Percentiles rank a stretch among this genome's conserved stretches.
phyloP scores from a whole-genome alignment of 2,329 filamentous ascomycete genomes.

The Aspergillus glaucus region DNA sequence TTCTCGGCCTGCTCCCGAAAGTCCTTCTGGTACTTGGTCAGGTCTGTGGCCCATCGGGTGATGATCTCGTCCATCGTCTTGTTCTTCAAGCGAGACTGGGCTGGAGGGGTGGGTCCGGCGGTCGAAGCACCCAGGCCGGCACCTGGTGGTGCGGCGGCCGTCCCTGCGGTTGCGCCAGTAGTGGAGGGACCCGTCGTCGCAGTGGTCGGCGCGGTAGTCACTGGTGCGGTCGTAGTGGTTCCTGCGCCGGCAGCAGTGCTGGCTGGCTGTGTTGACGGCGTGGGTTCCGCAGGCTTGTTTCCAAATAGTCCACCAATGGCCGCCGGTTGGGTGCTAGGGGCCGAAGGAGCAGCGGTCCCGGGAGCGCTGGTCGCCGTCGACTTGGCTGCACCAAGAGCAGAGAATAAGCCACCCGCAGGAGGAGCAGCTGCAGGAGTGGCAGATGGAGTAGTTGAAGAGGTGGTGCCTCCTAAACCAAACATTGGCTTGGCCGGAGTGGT shows the following conservation, averaged over 20 bases:
- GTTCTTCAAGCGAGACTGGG: constrained; percentile 84
- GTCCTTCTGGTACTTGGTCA: constrained; percentile 93
- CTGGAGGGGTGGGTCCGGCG: constrained; percentile 69
- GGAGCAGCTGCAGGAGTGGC: constrained; percentile 27
- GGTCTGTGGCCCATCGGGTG: constrained; percentile 88
- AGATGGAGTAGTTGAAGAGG: constrained; percentile 25
- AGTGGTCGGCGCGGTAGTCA: constrained; percentile 16
- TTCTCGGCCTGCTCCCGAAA: constrained; percentile 86
- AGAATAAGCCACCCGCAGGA: constrained; percentile 20
- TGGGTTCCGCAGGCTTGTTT: constrained; percentile 18
- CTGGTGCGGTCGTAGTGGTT: constrained; percentile 22
- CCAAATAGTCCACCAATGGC: constrained; percentile 17
- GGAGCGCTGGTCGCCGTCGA: constrained; percentile 22
- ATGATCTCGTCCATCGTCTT: constrained; percentile 99
- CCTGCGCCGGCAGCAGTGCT: constrained; percentile 11
- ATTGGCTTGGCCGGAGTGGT: constrained; percentile 29
- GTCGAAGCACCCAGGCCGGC: constrained; percentile 62
- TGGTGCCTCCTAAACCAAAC: constrained; percentile 26
- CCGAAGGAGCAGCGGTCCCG: constrained; percentile 21
- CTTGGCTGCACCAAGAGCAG: constrained; percentile 22
- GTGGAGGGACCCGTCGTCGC: constrained; percentile 26
- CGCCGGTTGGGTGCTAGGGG: constrained; percentile 19
- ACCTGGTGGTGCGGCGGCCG: constrained; percentile 25
- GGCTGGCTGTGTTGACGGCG: constrained; percentile 17
- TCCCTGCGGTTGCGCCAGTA: constrained; percentile 23